Evolutionary conservation across 164 flowering plant genomes (phyloP), one percentile per base, ranked within the genome.

Genomic region (grape (Vitis vinifera)): DNA sequence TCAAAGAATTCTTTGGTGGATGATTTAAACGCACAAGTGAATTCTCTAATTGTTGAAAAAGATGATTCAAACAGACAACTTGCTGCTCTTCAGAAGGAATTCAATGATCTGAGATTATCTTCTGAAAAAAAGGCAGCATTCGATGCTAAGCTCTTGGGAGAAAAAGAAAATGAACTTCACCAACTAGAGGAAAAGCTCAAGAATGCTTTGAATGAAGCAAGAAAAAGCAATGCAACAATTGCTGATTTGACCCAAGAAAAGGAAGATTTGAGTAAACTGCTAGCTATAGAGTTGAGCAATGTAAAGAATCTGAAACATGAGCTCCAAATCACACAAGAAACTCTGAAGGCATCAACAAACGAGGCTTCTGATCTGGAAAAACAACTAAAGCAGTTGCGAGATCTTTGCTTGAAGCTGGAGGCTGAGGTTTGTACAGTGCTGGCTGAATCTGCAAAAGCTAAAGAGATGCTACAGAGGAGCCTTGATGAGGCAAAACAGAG

Each of bases 51-150:
- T 67, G 64, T 29, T 55, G 94, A 91, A 80, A 86, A 74, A 79
- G 93, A 87, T 74, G 83, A 82, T 47, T 51, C 50, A 3, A 77
- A 19, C 52, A 68, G 67, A 68, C 80, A 80, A 69, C 15, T 80
- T 57, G 80, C 77, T 72, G 70, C 74, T 14, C 52, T 85, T 74
- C 68, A 80, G 51, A 67, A 73, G 55, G 85, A 87, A 13, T 88
- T 77, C 70, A 68, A 76, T 65, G 77, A 79, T 52, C 77, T 89
- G 75, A 89, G 86, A 72, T 68, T 69, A 48, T 81, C 86, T 48
- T 80, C 92, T 8, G 91, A 83, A 57, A 73, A 84, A 63, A 79
- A 81, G 76, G 84, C 84, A 48, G 84, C 86, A 61, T 68, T 74
- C 31, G 83, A 86, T 84, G 86, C 89, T 9, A 73, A 84, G 68